phyloP scores from a whole-genome alignment of 2,329 filamentous ascomycete genomes.

The Cytospora schulzeri region DNA sequence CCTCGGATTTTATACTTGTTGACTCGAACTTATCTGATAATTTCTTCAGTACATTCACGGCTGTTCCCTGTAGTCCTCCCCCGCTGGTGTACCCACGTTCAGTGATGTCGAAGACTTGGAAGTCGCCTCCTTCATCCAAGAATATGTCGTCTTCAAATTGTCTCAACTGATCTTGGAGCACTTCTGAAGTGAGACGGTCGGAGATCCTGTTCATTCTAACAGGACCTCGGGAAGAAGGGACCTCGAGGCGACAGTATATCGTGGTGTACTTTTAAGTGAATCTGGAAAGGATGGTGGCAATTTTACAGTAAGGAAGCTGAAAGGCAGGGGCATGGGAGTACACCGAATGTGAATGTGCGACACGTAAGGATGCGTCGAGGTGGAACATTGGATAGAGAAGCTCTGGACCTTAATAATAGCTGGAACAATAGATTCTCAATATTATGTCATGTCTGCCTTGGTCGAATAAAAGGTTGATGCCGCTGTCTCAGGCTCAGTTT shows the following conservation, averaged over 20 bases:
- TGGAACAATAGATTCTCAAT: background rate
- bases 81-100: background rate
- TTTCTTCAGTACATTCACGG: background rate
- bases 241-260: background rate
- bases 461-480: background rate
- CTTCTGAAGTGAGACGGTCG: background rate
- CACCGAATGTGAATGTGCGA: background rate
- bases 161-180: constrained; percentile 10
- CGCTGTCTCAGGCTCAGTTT: background rate
- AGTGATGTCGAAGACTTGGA: constrained; percentile 15
- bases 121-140: constrained; percentile 5
- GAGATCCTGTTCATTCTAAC: background rate
- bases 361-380: background rate
- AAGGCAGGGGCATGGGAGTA: too few species aligned
- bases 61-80: background rate
- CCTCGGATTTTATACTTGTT: background rate
- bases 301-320: background rate
- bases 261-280: background rate
- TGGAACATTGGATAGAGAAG: background rate
- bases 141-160: constrained; percentile 16
- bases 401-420: background rate
- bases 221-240: background rate
- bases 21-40: background rate
- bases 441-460: background rate
- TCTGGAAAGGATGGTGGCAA: background rate